Evolutionary conservation across 2,329 filamentous ascomycete genomes (phyloP).

Genomic region (Dactylella cylindrospora): DNA sequence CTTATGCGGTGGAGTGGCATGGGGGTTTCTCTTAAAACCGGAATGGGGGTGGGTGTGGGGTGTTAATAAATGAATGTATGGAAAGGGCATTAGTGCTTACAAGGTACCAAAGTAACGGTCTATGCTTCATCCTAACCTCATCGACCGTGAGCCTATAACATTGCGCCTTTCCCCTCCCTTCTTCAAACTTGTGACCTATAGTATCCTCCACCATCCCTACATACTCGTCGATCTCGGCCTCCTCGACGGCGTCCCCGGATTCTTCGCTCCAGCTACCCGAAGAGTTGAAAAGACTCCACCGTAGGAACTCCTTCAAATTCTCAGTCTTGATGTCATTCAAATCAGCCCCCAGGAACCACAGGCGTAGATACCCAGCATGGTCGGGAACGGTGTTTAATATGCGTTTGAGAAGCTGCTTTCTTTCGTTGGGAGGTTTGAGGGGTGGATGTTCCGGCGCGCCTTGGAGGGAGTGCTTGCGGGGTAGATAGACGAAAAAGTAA

Average conservation of each 20-base stretch:
- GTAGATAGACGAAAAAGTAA: slow-evolving; percentile 60
- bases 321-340: slow-evolving; percentile 60
- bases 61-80: neutral
- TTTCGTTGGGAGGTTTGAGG: slow-evolving; percentile 54
- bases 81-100: slow-evolving; percentile 51
- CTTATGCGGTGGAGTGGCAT: too few species aligned
- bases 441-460: slow-evolving; percentile 58
- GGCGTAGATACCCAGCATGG: slow-evolving; percentile 58
- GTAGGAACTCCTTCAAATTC: slow-evolving; percentile 63
- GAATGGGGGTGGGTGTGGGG: neutral
- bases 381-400: slow-evolving; percentile 60
- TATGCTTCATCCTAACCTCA: slow-evolving; percentile 60
- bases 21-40: too few species aligned
- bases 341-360: slow-evolving; percentile 62
- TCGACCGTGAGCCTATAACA: slow-evolving; percentile 62
- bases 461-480: slow-evolving; percentile 59
- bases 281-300: slow-evolving; percentile 63
- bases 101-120: slow-evolving; percentile 62
- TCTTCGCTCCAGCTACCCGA: slow-evolving; percentile 54
- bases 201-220: slow-evolving; percentile 58
- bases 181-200: slow-evolving; percentile 57
- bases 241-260: slow-evolving; percentile 3
- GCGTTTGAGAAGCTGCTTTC: slow-evolving; percentile 57
- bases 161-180: slow-evolving; percentile 59
- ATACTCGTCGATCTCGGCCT: slow-evolving; percentile 59